A percentile compares a stretch with the other conserved stretches of the same genome.
Conservation (phyloP, 768 basidiomycete genomes). For the Candolleomyces aberdarensis region DNA sequence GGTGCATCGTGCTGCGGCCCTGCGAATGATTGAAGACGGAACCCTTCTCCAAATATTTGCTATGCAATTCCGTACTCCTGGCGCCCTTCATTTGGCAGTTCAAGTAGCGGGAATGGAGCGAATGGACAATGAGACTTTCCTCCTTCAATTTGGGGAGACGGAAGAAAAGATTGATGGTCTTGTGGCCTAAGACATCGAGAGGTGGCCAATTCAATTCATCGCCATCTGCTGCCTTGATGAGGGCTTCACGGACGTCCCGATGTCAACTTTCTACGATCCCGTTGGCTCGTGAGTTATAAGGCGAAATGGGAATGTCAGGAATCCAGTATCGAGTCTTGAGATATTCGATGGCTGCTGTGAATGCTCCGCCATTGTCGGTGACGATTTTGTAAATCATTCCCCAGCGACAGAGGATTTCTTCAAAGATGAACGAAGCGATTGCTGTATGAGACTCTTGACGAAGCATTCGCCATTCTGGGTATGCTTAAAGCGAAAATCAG, state of each 20-base stretch:
- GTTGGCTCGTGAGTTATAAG: conserved; percentile 39
- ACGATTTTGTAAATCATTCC: conserved; percentile 25
- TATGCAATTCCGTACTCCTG: too few relatives aligned
- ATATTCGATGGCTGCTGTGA: conserved; percentile 18
- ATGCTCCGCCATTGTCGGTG: conserved; percentile 29
- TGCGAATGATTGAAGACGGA: too few relatives aligned
- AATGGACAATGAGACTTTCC: too few relatives aligned
- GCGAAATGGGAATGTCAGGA: conserved; percentile 34
- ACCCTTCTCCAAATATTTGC: too few relatives aligned
- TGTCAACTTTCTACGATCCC: conserved; percentile 30
- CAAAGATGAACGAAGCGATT: conserved; percentile 24
- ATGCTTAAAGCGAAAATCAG: conserved; percentile 18
- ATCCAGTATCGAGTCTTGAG: conserved; percentile 24
- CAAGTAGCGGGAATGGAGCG: too few relatives aligned
- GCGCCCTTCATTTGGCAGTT: too few relatives aligned
- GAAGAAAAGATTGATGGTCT: too few relatives aligned
- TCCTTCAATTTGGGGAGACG: too few relatives aligned
- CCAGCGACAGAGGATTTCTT: conserved; percentile 24
- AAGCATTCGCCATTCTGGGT: conserved; percentile 19
- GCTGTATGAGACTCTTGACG: conserved; percentile 16
- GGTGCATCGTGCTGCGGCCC: too few relatives aligned
- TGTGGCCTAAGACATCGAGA: too few relatives aligned
- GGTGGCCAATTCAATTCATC: conserved; percentile 28
- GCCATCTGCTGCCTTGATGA: conserved; percentile 29
- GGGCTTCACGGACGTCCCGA: conserved; percentile 21